Evolutionary conservation across 176 grass and related monocot genomes (phyloP), one percentile per base, ranked within the genome.

Genomic region (Musa schizocarpa): DNA sequence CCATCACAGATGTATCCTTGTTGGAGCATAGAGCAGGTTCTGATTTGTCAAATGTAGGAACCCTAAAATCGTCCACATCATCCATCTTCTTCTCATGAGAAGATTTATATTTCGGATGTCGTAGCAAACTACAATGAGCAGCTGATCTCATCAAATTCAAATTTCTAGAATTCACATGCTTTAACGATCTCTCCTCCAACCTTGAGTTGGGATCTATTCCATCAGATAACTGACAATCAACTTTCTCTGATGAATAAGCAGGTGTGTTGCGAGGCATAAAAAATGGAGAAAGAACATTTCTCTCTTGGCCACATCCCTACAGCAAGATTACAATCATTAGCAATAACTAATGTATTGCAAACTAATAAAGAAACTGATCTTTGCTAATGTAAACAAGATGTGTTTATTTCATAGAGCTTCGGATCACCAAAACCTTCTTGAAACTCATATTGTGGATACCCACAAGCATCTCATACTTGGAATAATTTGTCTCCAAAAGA

Each of bases 231-330:
- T 72, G 71, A 53, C 74, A 23, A 74, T 79, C 85, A 57, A 72
- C 74, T 11, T 80, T 77, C 68, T 92, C 78, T 24, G 87, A 59
- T 13, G 73, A 74, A 61, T 63, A 80, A 56, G 56, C 64, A 7
- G 87, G 73, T 78, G 76, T 70, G 14, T 78, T 84, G 16, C 59
- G 81, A 74, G 88, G 82, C 76, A 81, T 76, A 24, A 80, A 67
- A 77, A 90, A 90, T 62, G 87, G 74, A 78, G 85, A 80, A 79
- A 90, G 88, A 25, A 78, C 71, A 59, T 78, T 76, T 13, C 43
- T 96, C 9, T 89, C 85, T 20, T 59, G 53, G 48, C 76, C 85
- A 51, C 65, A 73, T 75, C 82, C 85, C 89, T 96, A 52, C 50
- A 50, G 69, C 34, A 43, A 43, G 34, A 43, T 43, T 43, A 43